Base-by-base conservation (phyloP, 116 monocot species). In the Zostera marina region DNA sequence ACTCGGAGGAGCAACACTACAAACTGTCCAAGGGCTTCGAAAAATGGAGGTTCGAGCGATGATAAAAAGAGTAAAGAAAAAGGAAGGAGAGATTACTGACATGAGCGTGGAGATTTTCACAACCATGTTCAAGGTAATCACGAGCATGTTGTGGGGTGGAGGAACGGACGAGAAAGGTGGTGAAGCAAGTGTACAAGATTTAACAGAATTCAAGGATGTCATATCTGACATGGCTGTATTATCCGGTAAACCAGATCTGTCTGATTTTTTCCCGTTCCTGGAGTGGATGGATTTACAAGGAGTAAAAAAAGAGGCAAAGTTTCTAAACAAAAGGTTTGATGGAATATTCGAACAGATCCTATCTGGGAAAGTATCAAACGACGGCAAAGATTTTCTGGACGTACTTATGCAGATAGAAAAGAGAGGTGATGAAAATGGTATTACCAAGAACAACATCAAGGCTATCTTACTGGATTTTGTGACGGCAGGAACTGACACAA, bases 71-170 rank as follows among this genome's bases (percentile, higher is more conserved):
- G 14, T 80, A 7, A 15, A 55, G 22, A 22, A 47, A 9, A 63
- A 14, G 22, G 53, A 25, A 2, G 69, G 72, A 3, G 26, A n/a
- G 22, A n/a, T 63, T 0, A 63, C 80, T 0, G 54, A 72, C 40
- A 32, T 80, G 4, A 46, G 77, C 7, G 74, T 66, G 19, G 24
- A 57, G 26, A 39, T 61, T 6, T 74, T 66, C 11, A 19, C 47
- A 2, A 64, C 54, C 1, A 43, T 60, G 32, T 21, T 71, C 17
- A 72, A 80, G 51, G 17, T 74, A 54, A 44, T 74, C 14, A 69
- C 62, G 32, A 73, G 58, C 42, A 72, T 68, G 72, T 20, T 80
- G 16, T 80, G 85, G 85, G 80, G 85, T 0, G 71, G 62, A 16
- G 26, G 26, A 15, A 21, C 8, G 23, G 5, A 32, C 32, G 32